phyloP scores from a whole-genome alignment of 306 rosid species.

The Cucurbita moschata region DNA sequence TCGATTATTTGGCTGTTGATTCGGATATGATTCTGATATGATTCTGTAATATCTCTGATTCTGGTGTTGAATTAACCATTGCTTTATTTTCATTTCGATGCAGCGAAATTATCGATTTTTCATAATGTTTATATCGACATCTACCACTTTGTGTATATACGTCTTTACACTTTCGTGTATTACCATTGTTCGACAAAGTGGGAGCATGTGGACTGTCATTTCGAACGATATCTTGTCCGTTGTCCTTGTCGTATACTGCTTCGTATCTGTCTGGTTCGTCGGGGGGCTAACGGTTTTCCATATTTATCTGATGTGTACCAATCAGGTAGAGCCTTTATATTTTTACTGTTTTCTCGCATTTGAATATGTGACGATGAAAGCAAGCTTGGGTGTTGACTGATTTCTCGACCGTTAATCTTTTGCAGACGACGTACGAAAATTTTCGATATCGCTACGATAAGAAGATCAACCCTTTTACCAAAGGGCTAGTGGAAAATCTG shows the following conservation, averaged over 20 bases:
- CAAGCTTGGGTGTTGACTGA: neutral
- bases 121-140: slow-evolving; percentile 56
- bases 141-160: slow-evolving; percentile 57
- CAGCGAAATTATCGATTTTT: slow-evolving; percentile 91
- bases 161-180: slow-evolving; percentile 75
- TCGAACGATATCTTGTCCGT: slow-evolving; percentile 43
- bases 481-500: slow-evolving; percentile 39
- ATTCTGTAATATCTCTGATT: neutral
- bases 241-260: slow-evolving; percentile 71
- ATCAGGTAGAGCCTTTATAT: slow-evolving; percentile 42
- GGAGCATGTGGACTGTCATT: slow-evolving; percentile 31
- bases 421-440: slow-evolving; percentile 83
- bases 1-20: neutral
- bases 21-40: neutral
- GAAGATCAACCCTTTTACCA: slow-evolving; percentile 60
- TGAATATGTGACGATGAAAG: neutral
- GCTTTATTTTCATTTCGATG: slow-evolving; percentile 16
- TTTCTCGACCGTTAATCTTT: slow-evolving; percentile 8
- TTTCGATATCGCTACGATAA: slow-evolving; percentile 81
- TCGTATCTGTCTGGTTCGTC: slow-evolving; percentile 74
- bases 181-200: slow-evolving; percentile 38
- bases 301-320: slow-evolving; percentile 65
- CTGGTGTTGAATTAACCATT: neutral
- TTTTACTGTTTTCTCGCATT: neutral
- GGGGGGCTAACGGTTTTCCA: slow-evolving; percentile 89